Evolutionary conservation across 306 rosid species (phyloP), one percentile per base, ranked within the genome.

Genomic region (Adenanthera pavonina): DNA sequence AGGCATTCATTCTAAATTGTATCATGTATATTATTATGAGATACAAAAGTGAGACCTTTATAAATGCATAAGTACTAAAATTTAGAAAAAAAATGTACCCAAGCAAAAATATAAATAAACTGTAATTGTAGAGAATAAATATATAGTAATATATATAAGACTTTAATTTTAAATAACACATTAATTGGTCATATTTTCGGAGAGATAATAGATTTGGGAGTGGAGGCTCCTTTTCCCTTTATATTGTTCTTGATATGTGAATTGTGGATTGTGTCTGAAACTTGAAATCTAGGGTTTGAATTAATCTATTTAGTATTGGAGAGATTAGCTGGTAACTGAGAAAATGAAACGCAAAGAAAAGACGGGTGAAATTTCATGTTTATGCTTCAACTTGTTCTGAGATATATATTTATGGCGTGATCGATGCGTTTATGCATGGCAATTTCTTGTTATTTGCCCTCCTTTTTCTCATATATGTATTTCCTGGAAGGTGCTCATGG

Each of bases 211-310:
- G 30, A 11, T 35, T 33, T 19, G 3, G 7, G 0, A 5, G 15
- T 3, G 4, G 3, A 38, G 5, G 3, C 8, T 2, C 9, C 6
- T 9, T n/a, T 7, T 34, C 8, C 1, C 16, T 61, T 3, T 3
- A 4, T 7, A 16, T 0, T 35, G 7, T 46, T 41, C 14, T 3
- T 15, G 10, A 11, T 34, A 43, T 2, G 33, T 17, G 62, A 25
- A 34, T 14, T 25, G 10, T 49, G 40, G 38, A 47, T 46, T 44
- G 47, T 35, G 4, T 34, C 49, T 6, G 34, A 48, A 1, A 40
- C 61, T 57, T 52, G 41, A 11, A 43, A 62, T 33, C 17, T 51
- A 77, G 82, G 62, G 67, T 78, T 77, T 82, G n/a, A 14, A 33
- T 69, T 20, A 3, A n/a, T 38, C 52, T 56, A 56, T 49, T 51